A percentile compares a stretch with the other conserved stretches of the same genome.
Conservation (phyloP, 1,284 basidiomycete genomes). For the Papiliotrema nemorosa region DNA sequence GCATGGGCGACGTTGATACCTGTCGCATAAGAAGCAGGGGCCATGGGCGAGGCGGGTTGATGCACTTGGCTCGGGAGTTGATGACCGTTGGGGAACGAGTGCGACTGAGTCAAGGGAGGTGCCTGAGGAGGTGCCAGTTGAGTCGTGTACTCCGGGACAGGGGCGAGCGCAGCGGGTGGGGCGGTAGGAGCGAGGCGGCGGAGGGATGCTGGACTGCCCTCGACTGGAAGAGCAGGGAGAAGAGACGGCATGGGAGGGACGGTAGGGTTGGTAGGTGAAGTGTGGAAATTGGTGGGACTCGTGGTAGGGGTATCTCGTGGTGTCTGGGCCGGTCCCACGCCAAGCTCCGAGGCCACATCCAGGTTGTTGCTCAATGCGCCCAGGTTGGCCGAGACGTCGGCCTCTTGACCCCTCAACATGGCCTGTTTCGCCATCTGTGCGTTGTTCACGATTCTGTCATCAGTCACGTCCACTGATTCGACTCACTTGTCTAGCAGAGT, state of each 20-base stretch:
- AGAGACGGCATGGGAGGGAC: constrained; percentile 5
- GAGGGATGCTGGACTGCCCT: constrained; percentile 11
- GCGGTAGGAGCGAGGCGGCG: constrained; percentile 3
- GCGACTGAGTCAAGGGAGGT: constrained; percentile 44
- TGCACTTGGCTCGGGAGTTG: constrained; percentile 42
- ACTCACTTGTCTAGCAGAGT: constrained; percentile 41
- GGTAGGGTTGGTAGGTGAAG: constrained; percentile 1
- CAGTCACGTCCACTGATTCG: constrained; percentile 4
- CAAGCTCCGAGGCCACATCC: constrained; percentile 39
- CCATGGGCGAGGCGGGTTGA: constrained; percentile 26
- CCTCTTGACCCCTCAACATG: constrained; percentile 35
- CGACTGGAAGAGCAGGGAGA: constrained; percentile 33
- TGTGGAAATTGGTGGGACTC: constrained; percentile 17
- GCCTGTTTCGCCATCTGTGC: constrained; percentile 40
- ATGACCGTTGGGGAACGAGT: constrained; percentile 48
- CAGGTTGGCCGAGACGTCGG: constrained; percentile 33
- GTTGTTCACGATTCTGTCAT: constrained; percentile 35
- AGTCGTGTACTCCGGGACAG: neutral
- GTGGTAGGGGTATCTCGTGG: constrained; percentile 29
- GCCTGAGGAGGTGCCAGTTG: constrained; percentile 9
- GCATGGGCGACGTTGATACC: constrained; percentile 33
- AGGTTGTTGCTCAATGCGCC: constrained; percentile 40
- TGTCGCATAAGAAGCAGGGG: constrained; percentile 23
- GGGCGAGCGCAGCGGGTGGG: neutral
- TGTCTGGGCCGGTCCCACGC: constrained; percentile 32